A percentile compares a stretch with the other conserved stretches of the same genome.
These are phyloP conservation scores for Gelatoporia subvermispora DNA, from an alignment of 768 basidiomycete species.

Conservation along the genomic window DNA sequence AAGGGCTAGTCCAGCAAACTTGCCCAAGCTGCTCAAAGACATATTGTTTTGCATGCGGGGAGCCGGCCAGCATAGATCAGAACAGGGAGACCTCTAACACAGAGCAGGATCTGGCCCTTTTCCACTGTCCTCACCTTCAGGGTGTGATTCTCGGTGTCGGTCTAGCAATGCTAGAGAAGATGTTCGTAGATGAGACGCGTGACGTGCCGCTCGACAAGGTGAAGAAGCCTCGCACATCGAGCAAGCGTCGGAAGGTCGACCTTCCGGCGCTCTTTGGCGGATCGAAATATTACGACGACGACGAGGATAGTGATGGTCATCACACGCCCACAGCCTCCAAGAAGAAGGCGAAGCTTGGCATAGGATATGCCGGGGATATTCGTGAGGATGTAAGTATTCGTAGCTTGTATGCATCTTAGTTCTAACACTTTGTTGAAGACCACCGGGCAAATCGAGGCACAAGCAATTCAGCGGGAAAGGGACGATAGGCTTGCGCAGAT, in stretches of 20 bases:
- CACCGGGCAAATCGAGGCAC: conserved; percentile 76
- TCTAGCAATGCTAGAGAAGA: conserved; percentile 76
- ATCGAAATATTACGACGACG: conserved; percentile 32
- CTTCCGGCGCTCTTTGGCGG: conserved; percentile 17
- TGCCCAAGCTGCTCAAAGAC: conserved; percentile 39
- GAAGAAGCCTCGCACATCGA: conserved; percentile 25
- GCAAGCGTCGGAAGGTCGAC: conserved; percentile 38
- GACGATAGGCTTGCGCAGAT: conserved; percentile 71
- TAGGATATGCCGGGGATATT: conserved; percentile 80
- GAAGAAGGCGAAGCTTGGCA: conserved; percentile 73
- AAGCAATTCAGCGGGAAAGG: conserved; percentile 62
- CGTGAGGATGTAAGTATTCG: conserved; percentile 73
- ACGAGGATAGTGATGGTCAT: conserved; percentile 52
- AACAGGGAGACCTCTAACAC: conserved; percentile 22
- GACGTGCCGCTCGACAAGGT: conserved; percentile 25
- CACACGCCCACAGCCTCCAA: conserved; percentile 37
- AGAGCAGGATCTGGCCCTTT: conserved; percentile 53
- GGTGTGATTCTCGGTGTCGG: conserved; percentile 91
- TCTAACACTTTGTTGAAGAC: conserved; percentile 38
- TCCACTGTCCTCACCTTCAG: conserved; percentile 88
- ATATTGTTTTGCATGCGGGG: conserved; percentile 47
- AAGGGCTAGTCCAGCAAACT: conserved; percentile 47
- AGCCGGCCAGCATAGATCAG: conserved; percentile 27
- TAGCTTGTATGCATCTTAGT: conserved; percentile 1
- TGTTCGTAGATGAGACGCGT: conserved; percentile 51